phyloP scores from a whole-genome alignment of 2,329 filamentous ascomycete species.

The Penicillium oxalicum region DNA sequence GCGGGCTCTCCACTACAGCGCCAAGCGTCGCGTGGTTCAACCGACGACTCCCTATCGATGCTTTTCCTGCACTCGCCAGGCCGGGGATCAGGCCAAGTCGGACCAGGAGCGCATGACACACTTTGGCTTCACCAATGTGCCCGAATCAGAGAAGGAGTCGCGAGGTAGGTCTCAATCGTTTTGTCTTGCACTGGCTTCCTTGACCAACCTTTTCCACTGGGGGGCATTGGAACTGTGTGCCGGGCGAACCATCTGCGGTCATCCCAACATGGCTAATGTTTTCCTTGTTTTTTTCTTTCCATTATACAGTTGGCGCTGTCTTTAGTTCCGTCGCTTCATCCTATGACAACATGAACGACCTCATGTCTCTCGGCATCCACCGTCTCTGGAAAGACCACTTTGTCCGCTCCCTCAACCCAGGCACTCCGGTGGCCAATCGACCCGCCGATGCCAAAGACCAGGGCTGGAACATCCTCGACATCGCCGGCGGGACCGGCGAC shows the following conservation, averaged over 20 bases:
- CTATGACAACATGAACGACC: constrained; percentile 98
- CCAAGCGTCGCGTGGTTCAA: constrained; percentile 25
- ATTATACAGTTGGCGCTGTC: constrained; percentile 64
- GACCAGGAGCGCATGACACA: constrained; percentile 63
- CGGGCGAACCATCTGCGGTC: no score
- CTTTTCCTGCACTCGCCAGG: constrained; percentile 46
- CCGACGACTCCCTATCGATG: constrained; percentile 39
- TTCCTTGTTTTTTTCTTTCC: neutral
- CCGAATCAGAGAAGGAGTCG: constrained; percentile 70
- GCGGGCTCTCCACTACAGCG: constrained; percentile 32
- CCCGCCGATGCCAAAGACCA: constrained; percentile 28
- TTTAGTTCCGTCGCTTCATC: constrained; percentile 92
- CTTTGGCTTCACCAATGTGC: constrained; percentile 83
- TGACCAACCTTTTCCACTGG: no score
- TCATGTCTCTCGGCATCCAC: constrained; percentile 97
- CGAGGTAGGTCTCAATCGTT: constrained; percentile 43
- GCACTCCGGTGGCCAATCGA: constrained; percentile 45
- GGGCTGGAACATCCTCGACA: constrained; percentile 77
- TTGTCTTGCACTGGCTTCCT: no score
- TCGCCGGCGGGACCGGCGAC: constrained; percentile 94
- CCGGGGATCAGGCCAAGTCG: constrained; percentile 35
- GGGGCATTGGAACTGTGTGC: no score
- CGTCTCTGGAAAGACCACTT: constrained; percentile 97
- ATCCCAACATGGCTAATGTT: neutral
- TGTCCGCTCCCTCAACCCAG: constrained; percentile 83